Evolutionary conservation across 441 rosid genomes (phyloP), one percentile per base, ranked within the genome.

Genomic region (Croton laevigatus): DNA sequence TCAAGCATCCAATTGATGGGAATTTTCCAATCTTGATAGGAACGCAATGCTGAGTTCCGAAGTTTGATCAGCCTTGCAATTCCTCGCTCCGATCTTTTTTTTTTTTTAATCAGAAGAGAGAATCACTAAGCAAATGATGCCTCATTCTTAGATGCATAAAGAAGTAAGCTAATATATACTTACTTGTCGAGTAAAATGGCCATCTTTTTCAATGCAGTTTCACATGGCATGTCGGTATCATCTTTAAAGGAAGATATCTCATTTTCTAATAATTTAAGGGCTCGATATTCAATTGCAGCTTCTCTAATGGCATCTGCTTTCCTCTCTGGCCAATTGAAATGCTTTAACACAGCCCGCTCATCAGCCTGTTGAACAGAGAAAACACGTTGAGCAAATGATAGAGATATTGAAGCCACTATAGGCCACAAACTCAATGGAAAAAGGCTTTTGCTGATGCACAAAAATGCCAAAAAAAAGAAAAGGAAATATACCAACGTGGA

Each of bases 1-100:
- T 94, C 97, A 59, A 89, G 92, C 98, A 91, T 89, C 98, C 97
- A 94, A 71, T 83, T 87, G 40, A 82, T 85, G 57, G 97, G 98
- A 77, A 94, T 86, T 71, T 84, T 86, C 73, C 73, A 86, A 46
- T 88, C 91, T 61, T 87, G 83, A 72, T 89, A 91, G 62, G 89
- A 76, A 34, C 59, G 83, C 83, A 88, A 67, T 12, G 73, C 90
- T 16, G 90, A 80, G 64, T 78, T 80, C 46, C 96, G 81, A 81
- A 89, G 82, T 78, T 87, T 84, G 37, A 81, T 69, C 65, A 94
- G 79, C 78, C 83, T 87, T 57, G 82, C 86, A 72, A 85, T 83
- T 82, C 98, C 79, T 73, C 69, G 73, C 85, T 91, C 98, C 11
- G 94, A 89, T 83, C 97, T 27, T 27, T 27, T 27, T 27, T 27